Base-by-base conservation (phyloP, 2,329 filamentous ascomycete genomes). In the Aureobasidium sp. region DNA sequence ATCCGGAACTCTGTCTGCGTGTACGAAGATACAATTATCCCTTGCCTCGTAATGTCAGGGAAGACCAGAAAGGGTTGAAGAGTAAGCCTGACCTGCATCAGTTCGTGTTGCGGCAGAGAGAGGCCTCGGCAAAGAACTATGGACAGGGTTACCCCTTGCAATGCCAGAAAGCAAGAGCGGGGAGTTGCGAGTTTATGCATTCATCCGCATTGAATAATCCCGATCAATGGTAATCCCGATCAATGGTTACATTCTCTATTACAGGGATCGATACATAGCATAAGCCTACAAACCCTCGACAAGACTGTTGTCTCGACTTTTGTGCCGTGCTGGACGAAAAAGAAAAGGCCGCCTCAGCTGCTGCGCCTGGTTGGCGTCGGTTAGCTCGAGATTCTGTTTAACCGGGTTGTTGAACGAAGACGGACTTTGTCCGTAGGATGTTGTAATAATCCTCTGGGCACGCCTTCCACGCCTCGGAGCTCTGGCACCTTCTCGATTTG, bases 91-190 rank as follows among this genome's bases (percentile, higher is more conserved):
- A 56, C 52, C 52, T 56, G 52, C 52, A 56, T 56, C 26, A 27
- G 52, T 56, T 56, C 39, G 32, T 37, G 39, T 32, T 56, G 36
- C 36, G 24, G 36, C 2, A 53, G 15, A 20, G 17, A 52, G 36
- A 34, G 24, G 36, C 37, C 51, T 43, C 51, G 51, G 37, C 24
- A 55, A 29, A 24, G 48, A 20, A 3, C 20, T 9, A 20, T 20
- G 26, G 37, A 55, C 51, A 55, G 51, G 51, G 51, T 55, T 43
- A 32, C 37, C 51, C 51, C 51, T 55, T 55, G 51, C 51, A 39
- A 37, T 55, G n/a, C 37, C 26, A 26, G 15, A 32, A 41, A n/a
- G 51, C 26, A 27, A 29, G 26, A 29, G 37, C 51, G 51, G 51
- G 34, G 27, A 39, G 20, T 41, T 8, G 10, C 3, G 27, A 12